Evolutionary conservation across 169 alveolate species (phyloP).

Genomic region (Eimeria tenella): DNA sequence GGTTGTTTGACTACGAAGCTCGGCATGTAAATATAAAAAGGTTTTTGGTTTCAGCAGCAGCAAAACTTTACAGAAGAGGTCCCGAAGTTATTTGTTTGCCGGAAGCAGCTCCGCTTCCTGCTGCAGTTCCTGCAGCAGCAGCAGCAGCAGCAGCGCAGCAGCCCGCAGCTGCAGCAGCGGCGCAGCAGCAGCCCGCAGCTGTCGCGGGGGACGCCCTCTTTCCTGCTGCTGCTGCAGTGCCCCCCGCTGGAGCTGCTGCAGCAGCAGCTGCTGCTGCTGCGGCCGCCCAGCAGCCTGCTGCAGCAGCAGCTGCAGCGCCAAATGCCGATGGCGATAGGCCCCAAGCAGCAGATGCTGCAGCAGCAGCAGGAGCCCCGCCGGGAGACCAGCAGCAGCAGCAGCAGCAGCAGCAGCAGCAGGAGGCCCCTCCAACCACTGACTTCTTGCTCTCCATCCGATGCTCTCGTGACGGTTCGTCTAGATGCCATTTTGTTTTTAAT

Average conservation of each 20-base stretch:
- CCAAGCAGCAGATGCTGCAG: no score
- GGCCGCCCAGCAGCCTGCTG: constrained; percentile 10
- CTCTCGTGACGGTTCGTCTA: constrained; percentile 32
- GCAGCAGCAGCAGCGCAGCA: background rate
- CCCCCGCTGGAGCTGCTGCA: background rate
- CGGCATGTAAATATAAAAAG: constrained; percentile 85
- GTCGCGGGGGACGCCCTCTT: background rate
- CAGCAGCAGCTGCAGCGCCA: constrained; percentile 31
- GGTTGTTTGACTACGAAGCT: constrained; percentile 96
- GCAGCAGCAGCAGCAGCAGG: constrained; percentile 62
- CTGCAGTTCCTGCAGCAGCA: constrained; percentile 11
- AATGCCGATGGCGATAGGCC: background rate
- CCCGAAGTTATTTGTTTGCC: constrained; percentile 60
- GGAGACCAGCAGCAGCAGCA: no score
- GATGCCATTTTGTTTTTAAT: background rate
- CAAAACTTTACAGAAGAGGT: constrained; percentile 48
- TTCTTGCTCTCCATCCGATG: constrained; percentile 61
- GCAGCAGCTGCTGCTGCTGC: background rate
- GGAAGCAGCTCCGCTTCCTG: constrained; percentile 42
- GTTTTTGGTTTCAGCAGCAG: constrained; percentile 82
- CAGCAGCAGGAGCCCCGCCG: no score
- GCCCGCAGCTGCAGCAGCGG: background rate
- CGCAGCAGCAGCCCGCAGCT: background rate
- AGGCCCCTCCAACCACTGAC: constrained; percentile 35
- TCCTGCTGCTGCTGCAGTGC: constrained; percentile 16